A percentile compares a stretch with the other conserved stretches of the same genome.
Evolutionary conservation across 1,284 basidiomycete genomes (phyloP).

Genomic region (Ceratobasidium sp.): DNA sequence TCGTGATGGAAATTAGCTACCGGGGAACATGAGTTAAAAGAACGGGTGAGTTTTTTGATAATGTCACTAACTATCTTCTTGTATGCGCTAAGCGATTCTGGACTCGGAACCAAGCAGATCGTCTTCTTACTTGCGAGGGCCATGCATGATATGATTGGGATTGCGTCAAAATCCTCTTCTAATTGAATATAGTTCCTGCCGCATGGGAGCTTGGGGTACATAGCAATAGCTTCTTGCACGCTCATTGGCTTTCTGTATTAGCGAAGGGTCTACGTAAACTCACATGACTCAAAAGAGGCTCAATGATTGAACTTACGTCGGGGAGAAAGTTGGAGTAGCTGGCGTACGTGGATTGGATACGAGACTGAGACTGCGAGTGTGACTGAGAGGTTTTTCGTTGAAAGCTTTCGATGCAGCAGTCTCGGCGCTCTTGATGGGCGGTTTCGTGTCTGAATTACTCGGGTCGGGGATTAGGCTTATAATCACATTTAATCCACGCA

Average conservation of each 20-base stretch:
- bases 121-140: constrained; percentile 15
- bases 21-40: not conserved
- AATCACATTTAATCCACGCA: no score
- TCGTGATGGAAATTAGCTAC: constrained; percentile 3
- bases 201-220: constrained; percentile 3
- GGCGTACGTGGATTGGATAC: no score
- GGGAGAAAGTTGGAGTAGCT: no score
- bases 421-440: no score
- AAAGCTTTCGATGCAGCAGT: no score
- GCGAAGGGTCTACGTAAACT: not conserved
- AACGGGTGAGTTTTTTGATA: not conserved
- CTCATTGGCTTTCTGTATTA: not conserved
- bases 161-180: constrained; percentile 6
- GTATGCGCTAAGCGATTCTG: constrained; percentile 1
- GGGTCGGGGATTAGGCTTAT: no score
- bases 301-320: no score
- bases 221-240: not conserved
- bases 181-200: constrained; percentile 25
- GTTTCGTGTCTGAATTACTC: no score
- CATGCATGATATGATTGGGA: constrained; percentile 24
- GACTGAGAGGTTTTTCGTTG: no score
- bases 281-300: not conserved
- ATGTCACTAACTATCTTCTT: constrained; percentile 8
- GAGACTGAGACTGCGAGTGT: no score
- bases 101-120: constrained; percentile 18